Percentiles rank a stretch among this genome's conserved stretches.
phyloP scores from a whole-genome alignment of 78 protist genomes.

The Dictyostelium brefeldianum region DNA sequence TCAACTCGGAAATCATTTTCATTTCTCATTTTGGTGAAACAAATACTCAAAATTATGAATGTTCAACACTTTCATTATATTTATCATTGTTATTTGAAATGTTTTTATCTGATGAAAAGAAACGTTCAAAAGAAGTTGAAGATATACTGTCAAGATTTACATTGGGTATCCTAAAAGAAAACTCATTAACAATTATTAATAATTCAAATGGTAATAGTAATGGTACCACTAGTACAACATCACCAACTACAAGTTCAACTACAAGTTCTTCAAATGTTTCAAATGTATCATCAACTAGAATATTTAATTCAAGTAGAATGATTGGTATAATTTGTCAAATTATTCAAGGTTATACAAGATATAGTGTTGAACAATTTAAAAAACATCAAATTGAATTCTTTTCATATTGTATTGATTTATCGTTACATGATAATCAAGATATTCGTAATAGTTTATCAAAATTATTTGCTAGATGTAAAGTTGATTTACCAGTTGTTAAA shows the following conservation, averaged over 20 bases:
- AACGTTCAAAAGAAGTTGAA: constrained; percentile 15
- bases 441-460: constrained; percentile 15
- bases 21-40: constrained; percentile 26
- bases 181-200: not conserved
- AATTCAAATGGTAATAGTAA: not conserved
- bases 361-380: constrained; percentile 36
- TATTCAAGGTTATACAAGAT: constrained; percentile 7
- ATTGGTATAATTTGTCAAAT: constrained; percentile 57
- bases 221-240: not conserved
- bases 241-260: not conserved
- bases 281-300: not conserved
- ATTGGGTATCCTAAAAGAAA: constrained; percentile 19
- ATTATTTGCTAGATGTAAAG: constrained; percentile 32
- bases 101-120: constrained; percentile 18
- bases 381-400: constrained; percentile 33
- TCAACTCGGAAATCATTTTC: not conserved
- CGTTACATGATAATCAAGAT: constrained; percentile 40
- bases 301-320: not conserved
- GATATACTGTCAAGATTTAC: constrained; percentile 27
- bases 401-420: constrained; percentile 25
- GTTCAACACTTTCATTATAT: constrained; percentile 23
- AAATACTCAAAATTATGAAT: constrained; percentile 24
- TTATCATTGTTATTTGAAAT: constrained; percentile 33
- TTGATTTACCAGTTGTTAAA: not conserved
- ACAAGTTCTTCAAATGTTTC: not conserved